Percentiles rank a stretch among this genome's conserved stretches.
Conservation (phyloP, 306 rosid genomes). For the Pterocarpus santalinus region DNA sequence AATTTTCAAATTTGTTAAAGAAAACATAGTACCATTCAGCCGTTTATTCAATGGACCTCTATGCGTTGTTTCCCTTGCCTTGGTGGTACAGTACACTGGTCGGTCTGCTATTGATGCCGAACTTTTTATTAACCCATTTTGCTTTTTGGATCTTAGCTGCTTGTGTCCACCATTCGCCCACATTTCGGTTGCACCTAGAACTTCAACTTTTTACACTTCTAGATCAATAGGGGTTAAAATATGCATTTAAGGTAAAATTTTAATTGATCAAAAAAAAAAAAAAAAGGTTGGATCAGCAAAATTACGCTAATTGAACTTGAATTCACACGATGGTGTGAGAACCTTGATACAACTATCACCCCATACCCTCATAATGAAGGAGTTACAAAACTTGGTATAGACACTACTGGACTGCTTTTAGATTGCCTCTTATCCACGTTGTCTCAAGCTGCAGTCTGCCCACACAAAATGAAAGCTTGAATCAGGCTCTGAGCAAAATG, state of each 20-base stretch:
- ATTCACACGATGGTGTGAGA: not conserved
- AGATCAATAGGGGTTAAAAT: not conserved
- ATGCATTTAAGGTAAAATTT: no score
- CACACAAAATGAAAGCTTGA: constrained; percentile 87
- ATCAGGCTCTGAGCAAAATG: constrained; percentile 79
- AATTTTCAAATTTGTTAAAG: no score
- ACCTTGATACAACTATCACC: constrained; percentile 7
- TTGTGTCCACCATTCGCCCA: not conserved
- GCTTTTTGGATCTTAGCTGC: not conserved
- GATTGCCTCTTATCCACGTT: constrained; percentile 19
- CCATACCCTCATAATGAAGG: not conserved
- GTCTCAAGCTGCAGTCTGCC: constrained; percentile 61
- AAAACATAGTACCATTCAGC: not conserved
- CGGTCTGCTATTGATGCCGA: no score
- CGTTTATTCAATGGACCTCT: not conserved
- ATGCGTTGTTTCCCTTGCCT: not conserved
- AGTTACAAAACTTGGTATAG: constrained; percentile 15
- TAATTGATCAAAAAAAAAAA: no score
- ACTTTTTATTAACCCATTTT: no score
- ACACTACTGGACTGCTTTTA: not conserved
- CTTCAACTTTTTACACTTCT: not conserved
- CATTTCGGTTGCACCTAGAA: not conserved
- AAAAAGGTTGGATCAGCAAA: no score
- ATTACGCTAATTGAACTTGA: no score
- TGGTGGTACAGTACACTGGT: no score